A percentile compares a stretch with the other conserved stretches of the same genome.
These are phyloP conservation scores for Ascochyta rabiei DNA, from an alignment of 2,329 filamentous ascomycete species.

Conservation along the genomic window DNA sequence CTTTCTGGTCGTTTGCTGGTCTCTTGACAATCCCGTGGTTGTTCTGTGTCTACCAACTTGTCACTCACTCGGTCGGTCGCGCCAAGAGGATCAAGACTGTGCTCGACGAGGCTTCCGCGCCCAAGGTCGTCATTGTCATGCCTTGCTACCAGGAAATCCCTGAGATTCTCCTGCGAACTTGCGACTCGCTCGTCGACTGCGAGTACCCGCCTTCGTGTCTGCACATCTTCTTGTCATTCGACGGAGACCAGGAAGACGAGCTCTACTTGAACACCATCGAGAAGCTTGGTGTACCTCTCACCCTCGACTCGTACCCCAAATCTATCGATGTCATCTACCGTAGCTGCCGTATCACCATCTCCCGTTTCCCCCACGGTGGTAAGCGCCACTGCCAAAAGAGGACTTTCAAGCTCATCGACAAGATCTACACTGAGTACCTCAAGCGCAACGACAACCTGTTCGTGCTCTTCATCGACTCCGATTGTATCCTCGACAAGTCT, in stretches of 20 bases:
- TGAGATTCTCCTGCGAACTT: conserved; percentile 79
- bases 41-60: conserved; percentile 88
- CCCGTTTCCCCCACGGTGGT: conserved; percentile 88
- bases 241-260: conserved; percentile 87
- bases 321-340: conserved; percentile 91
- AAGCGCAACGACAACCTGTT: conserved; percentile 90
- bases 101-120: conserved; percentile 82
- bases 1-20: conserved; percentile 89
- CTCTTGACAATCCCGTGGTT: conserved; percentile 89
- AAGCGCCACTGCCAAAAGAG: conserved; percentile 93
- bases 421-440: conserved; percentile 85
- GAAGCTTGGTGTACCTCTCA: conserved; percentile 80
- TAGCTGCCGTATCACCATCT: conserved; percentile 83
- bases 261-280: conserved; percentile 86
- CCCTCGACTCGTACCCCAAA: conserved; percentile 77
- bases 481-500: conserved; percentile 89
- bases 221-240: conserved; percentile 94
- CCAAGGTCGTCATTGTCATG: conserved; percentile 96
- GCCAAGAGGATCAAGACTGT: conserved; percentile 81
- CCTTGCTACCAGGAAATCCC: conserved; percentile 94
- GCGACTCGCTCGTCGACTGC: conserved; percentile 90
- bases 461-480: conserved; percentile 95
- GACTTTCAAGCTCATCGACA: conserved; percentile 92
- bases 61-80: conserved; percentile 84
- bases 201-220: conserved; percentile 92